Base-by-base conservation (phyloP, 768 basidiomycete genomes). In the Phylloporus sp. region DNA sequence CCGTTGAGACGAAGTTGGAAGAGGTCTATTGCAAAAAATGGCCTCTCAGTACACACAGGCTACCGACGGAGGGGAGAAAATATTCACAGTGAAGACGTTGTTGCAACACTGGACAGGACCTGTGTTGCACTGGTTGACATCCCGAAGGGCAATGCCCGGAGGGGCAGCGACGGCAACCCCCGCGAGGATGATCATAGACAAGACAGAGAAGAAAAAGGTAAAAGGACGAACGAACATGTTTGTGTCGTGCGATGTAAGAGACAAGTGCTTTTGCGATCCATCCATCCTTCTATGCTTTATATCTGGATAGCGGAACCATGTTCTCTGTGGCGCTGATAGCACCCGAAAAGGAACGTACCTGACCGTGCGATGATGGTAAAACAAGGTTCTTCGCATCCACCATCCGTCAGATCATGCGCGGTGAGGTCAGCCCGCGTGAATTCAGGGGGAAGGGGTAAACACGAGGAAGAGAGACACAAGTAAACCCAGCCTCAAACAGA, bases 71-170 rank as follows among this genome's bases (percentile, higher is more conserved):
- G 2, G 6, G 15, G 28, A 43, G 14, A 27, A 13, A 9, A 32
- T 3, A 21, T 36, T 49, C 29, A 44, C 41, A 18, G 24, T 7
- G 9, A 9, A 27, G 27, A 11, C 4, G 18, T 20, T 46, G 23
- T 18, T 8, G 29, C 41, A 56, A 44, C 49, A 58, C 13, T 41
- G 38, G 24, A 71, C 41, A n/a, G 56, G 38, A 5, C 75, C 77
- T 26, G 71, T 68, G 57, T 67, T 67, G 61, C 77, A 78, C 15
- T 57, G 1, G 35, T n/a, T 31, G 20, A 6, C n/a, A 6, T 29
- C 9, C 21, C 49, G 49, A 21, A 14, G 32, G 8, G n/a, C n/a
- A n/a, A n/a, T n/a, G n/a, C n/a, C n/a, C n/a, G n/a, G n/a, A n/a
- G n/a, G n/a, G n/a, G n/a, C n/a, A n/a, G n/a, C n/a, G n/a, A n/a